Base-by-base conservation (phyloP, 768 basidiomycete species). In the Candolleomyces efflorescens region DNA sequence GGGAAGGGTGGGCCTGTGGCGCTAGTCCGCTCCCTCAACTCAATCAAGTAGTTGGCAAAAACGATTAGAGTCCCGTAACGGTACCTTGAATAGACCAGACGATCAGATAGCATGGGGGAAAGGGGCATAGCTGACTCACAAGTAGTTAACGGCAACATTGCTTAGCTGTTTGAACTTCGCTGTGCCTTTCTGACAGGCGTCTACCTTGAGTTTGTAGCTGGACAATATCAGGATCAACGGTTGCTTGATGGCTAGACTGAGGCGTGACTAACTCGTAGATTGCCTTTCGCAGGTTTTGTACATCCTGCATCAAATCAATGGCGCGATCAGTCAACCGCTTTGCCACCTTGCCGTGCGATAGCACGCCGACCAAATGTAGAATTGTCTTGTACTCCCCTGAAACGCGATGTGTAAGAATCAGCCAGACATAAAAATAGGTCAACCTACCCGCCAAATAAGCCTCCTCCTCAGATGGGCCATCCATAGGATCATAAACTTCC, bases 351-450 rank as follows among this genome's bases (percentile, higher is more conserved):
- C 97, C 96, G 64, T 95, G 82, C 7, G 91, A 90, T 27, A 98
- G 81, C 11, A 98, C 89, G 4, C 92, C 89, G 47, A 97, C 92
- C 56, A 99, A 87, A 61, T 95, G 94, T 43, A 99, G 74, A 61
- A 98, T 97, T 3, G 88, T 91, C 77, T 98, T 98, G 78, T 98
- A 99, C 65, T 98, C 95, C 39, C 95, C 95, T 95, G n/a, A 36
- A 52, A 22, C 48, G 20, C 45, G 47, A 5, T n/a, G n/a, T 48
- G 23, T 32, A 18, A 15, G n/a, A 20, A 27, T 22, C 13, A 49
- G 23, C 20, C 5, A 7, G 27, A 39, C 46, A 24, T 13, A 23
- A 43, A 43, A 18, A 39, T 26, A n/a, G 18, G 46, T 44, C 26
- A 15, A 32, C 68, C 36, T 66, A 88, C 94, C 94, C 73, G 92